A percentile compares a stretch with the other conserved stretches of the same genome.
Evolutionary conservation across 2,329 filamentous ascomycete genomes (phyloP).

Genomic region (Claviceps pazoutovae): DNA sequence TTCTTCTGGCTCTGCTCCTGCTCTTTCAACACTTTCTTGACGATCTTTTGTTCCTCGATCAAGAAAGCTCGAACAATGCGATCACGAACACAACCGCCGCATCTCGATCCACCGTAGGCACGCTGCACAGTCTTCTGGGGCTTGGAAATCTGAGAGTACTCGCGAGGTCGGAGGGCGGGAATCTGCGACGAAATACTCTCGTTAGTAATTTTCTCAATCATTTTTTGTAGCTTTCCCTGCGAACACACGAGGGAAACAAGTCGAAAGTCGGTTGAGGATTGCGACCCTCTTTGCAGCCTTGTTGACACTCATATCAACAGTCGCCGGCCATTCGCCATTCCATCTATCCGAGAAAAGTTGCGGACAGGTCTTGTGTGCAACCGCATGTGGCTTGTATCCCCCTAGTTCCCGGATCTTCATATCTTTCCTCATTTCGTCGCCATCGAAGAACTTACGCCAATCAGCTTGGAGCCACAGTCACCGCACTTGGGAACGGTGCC

Average conservation of each 20-base stretch:
- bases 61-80: constrained; percentile 95
- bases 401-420: not conserved
- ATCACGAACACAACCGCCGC: constrained; percentile 97
- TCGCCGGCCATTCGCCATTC: not conserved
- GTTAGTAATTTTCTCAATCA: constrained; percentile 6
- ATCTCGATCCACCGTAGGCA: constrained; percentile 96
- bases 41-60: constrained; percentile 99
- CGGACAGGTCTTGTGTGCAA: not conserved
- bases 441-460: constrained; percentile 64
- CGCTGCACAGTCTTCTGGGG: constrained; percentile 99
- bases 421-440: constrained; percentile 6
- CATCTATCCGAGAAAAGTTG: not conserved
- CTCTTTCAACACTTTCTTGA: constrained; percentile 99
- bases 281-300: too few species aligned
- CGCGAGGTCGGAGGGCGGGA: constrained; percentile 92
- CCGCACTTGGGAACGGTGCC: constrained; percentile 97
- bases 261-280: too few species aligned
- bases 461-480: constrained; percentile 96
- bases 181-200: constrained; percentile 38
- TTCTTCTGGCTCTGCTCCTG: constrained; percentile 62
- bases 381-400: not conserved
- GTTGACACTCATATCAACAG: too few species aligned
- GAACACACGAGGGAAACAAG: too few species aligned
- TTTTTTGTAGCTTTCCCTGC: not conserved
- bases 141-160: constrained; percentile 94